These are phyloP conservation scores for Mangifera indica DNA, from an alignment of 345 rosid genomes.

Conservation along the genomic window DNA sequence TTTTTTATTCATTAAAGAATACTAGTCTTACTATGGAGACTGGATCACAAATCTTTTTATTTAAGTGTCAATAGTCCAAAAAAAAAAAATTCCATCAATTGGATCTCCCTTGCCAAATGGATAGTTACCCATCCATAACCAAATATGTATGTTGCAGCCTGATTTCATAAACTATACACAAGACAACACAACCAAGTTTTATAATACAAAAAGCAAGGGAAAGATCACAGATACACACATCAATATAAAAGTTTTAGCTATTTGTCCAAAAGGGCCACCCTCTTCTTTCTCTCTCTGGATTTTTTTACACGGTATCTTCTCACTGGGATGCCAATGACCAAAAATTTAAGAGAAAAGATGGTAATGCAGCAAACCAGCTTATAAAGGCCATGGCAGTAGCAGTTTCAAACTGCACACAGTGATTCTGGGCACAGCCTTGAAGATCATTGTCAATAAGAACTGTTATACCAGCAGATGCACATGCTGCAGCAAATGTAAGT, in stretches of 20 bases:
- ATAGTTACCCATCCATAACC: background rate
- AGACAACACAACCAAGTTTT: background rate
- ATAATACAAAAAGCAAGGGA: slow-evolving; percentile 6
- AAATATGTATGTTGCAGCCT: slow-evolving; percentile 8
- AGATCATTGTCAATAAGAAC: slow-evolving; percentile 81
- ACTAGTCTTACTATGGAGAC: too few species aligned
- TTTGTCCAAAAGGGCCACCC: background rate
- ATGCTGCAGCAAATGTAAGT: slow-evolving; percentile 75
- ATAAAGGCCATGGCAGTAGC: slow-evolving; percentile 76
- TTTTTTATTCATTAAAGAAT: too few species aligned
- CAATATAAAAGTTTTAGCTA: background rate
- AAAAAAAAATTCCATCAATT: slow-evolving; percentile 5
- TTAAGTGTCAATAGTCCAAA: too few species aligned
- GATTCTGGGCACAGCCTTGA: slow-evolving; percentile 45
- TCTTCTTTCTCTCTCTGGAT: background rate
- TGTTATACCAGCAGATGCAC: slow-evolving; percentile 79
- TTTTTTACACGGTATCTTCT: slow-evolving; percentile 12
- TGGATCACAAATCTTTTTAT: too few species aligned
- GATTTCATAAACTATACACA: slow-evolving; percentile 23
- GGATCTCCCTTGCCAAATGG: background rate
- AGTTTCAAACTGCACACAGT: slow-evolving; percentile 66
- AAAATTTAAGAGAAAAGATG: slow-evolving; percentile 66
- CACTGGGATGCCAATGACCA: slow-evolving; percentile 72
- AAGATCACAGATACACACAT: background rate
- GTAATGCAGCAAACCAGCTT: slow-evolving; percentile 63